Evolutionary conservation across 164 flowering plant genomes (phyloP).

Genomic region (Pachysandra terminalis): DNA sequence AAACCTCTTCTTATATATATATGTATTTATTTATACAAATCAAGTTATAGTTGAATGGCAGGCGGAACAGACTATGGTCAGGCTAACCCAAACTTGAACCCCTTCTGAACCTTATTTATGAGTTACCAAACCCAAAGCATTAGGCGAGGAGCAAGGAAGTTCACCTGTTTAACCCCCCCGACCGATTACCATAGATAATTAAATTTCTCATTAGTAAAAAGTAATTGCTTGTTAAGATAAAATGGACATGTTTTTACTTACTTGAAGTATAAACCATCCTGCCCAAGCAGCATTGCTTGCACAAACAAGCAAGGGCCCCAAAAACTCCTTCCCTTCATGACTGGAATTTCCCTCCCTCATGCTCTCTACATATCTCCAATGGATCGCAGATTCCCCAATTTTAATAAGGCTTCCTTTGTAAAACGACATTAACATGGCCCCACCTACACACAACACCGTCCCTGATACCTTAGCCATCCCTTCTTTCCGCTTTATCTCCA

Average conservation of each 20-base stretch:
- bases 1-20: too few relatives aligned
- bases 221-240: too few relatives aligned
- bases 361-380: slow-evolving; percentile 54
- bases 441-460: slow-evolving; percentile 73
- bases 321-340: slow-evolving; percentile 13
- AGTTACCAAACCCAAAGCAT: too few relatives aligned
- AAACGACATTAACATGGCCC: slow-evolving; percentile 84
- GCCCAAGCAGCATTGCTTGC: slow-evolving; percentile 60
- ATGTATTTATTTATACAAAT: too few relatives aligned
- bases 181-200: too few relatives aligned
- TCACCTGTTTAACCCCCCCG: too few relatives aligned
- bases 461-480: slow-evolving; percentile 75
- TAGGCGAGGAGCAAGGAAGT: too few relatives aligned
- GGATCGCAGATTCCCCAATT: slow-evolving; percentile 50
- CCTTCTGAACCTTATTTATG: too few relatives aligned
- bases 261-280: slow-evolving; percentile 72
- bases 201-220: too few relatives aligned
- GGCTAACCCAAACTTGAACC: too few relatives aligned
- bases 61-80: too few relatives aligned
- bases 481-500: slow-evolving; percentile 39
- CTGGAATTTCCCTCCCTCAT: slow-evolving; percentile 14
- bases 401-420: slow-evolving; percentile 56
- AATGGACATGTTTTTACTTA: slow-evolving; percentile 15
- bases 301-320: slow-evolving; percentile 60
- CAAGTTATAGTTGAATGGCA: too few relatives aligned